Base-by-base conservation (phyloP, 805 yeast genomes). In the Monosporozyma aerobia region DNA sequence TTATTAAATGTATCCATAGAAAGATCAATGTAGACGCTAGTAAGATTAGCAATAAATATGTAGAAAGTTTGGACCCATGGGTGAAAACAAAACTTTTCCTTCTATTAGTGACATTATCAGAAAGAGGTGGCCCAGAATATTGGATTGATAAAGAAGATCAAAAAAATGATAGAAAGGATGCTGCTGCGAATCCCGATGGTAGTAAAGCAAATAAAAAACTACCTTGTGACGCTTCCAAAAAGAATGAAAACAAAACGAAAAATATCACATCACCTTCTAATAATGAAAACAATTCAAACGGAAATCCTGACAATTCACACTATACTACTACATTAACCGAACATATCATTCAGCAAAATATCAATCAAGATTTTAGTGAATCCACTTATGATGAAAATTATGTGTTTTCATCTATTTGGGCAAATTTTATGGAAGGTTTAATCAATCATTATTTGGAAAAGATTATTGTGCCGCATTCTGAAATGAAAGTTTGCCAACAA, bases 371-470 rank as follows among this genome's bases (percentile, higher is more conserved):
- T 52, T 67, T 64, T 50, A 62, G 57, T 7, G 69, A 67, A 51
- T 40, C 60, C 7, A 55, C 59, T 5, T 63, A 64, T 43, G 70
- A 67, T 48, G 69, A 66, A 52, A 66, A 69, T 48, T 64, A 66
- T 50, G 69, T 69, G 1, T 66, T 65, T 52, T 67, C 71, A 7
- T 65, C 71, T 3, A 66, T 67, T 13, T 69, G 72, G 72, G 71
- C 72, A 2, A 69, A 69, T 49, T 69, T 69, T 48, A 69, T 68
- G 71, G 72, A 69, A 53, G 71, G 71, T 5, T 51, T 69, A 43
- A 69, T 69, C 19, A 69, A 69, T 48, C 72, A 69, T 52, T 68
- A 68, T 52, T 52, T 69, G 53, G 71, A 69, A 44, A 63, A 61
- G 48, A 59, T 64, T 2, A 69, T 69, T 25, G 68, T 68, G 4